phyloP scores from a whole-genome alignment of 805 yeast genomes.

The Torulaspora microellipsoides region DNA sequence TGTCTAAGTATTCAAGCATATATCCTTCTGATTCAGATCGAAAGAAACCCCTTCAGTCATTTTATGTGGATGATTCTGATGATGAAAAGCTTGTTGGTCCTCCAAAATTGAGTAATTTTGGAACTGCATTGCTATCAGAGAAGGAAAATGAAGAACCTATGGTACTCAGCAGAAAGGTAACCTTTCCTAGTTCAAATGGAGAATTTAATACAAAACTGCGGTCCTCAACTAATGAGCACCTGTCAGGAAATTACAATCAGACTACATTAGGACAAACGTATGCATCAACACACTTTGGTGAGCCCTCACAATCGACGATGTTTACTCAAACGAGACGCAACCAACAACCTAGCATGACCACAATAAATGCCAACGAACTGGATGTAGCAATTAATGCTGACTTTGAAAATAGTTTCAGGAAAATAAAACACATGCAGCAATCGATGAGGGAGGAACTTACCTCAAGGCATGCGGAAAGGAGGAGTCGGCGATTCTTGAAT shows the following conservation, averaged over 20 bases:
- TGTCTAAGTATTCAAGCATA: slow-evolving; percentile 10
- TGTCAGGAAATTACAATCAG: slow-evolving; percentile 6
- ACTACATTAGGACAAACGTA: slow-evolving; percentile 12
- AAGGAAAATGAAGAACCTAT: slow-evolving; percentile 13
- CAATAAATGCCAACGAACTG: slow-evolving; percentile 16
- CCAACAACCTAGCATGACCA: slow-evolving; percentile 26
- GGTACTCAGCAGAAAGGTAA: neutral
- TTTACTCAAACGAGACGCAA: slow-evolving; percentile 19
- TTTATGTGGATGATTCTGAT: slow-evolving; percentile 18
- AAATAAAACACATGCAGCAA: slow-evolving; percentile 24
- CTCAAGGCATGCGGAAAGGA: slow-evolving; percentile 24
- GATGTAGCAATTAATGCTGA: slow-evolving; percentile 6
- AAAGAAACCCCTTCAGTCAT: slow-evolving; percentile 1
- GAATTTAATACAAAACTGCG: slow-evolving; percentile 1
- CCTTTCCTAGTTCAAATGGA: neutral
- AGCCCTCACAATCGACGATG: slow-evolving; percentile 24
- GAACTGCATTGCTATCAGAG: slow-evolving; percentile 28
- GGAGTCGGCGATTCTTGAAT: slow-evolving; percentile 26
- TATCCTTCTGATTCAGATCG: slow-evolving; percentile 10
- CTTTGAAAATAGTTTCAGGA: slow-evolving; percentile 16
- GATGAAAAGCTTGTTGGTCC: slow-evolving; percentile 29
- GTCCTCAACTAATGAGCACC: slow-evolving; percentile 3
- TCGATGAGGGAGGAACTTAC: slow-evolving; percentile 26
- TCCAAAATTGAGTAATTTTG: slow-evolving; percentile 32
- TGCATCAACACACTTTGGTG: slow-evolving; percentile 12